These are phyloP conservation scores for Amoebophrya sp. DNA, from an alignment of 169 alveolate genomes.

Conservation along the genomic window DNA sequence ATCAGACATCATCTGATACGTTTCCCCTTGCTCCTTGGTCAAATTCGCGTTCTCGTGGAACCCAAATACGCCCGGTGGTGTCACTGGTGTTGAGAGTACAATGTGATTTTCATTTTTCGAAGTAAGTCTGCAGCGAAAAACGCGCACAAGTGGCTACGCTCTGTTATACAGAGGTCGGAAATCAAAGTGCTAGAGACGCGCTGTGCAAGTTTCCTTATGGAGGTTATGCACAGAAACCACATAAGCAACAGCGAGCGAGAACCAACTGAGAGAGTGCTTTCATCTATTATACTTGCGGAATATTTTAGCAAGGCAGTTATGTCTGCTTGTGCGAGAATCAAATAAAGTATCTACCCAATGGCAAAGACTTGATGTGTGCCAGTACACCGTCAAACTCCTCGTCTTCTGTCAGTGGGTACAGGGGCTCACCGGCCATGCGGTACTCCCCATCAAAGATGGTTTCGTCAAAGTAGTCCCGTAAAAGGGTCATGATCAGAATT, in stretches of 20 bases:
- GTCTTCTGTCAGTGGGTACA: neutral
- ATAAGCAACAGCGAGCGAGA: too few relatives aligned
- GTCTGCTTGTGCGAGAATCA: too few relatives aligned
- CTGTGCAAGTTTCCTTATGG: too few relatives aligned
- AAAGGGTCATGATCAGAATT: conserved; percentile 58
- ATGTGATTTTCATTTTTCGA: too few relatives aligned
- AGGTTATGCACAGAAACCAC: too few relatives aligned
- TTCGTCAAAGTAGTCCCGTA: conserved; percentile 64
- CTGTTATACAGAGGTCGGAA: too few relatives aligned
- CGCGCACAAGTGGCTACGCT: too few relatives aligned
- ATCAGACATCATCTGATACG: conserved; percentile 43
- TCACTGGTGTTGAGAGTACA: conserved; percentile 26
- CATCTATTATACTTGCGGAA: too few relatives aligned
- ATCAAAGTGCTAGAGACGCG: too few relatives aligned
- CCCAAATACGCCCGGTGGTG: conserved; percentile 48
- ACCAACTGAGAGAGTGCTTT: too few relatives aligned
- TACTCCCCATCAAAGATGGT: conserved; percentile 60
- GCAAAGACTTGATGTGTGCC: neutral
- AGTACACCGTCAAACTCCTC: neutral
- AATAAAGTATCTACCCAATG: neutral
- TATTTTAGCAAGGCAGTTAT: too few relatives aligned
- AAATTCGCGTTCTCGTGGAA: conserved; percentile 46
- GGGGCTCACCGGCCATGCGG: conserved; percentile 43
- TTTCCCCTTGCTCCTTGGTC: conserved; percentile 45
- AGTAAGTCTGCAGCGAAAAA: too few relatives aligned